Evolutionary conservation across 164 flowering plant genomes (phyloP).

Genomic region (Tetracentron sinense): DNA sequence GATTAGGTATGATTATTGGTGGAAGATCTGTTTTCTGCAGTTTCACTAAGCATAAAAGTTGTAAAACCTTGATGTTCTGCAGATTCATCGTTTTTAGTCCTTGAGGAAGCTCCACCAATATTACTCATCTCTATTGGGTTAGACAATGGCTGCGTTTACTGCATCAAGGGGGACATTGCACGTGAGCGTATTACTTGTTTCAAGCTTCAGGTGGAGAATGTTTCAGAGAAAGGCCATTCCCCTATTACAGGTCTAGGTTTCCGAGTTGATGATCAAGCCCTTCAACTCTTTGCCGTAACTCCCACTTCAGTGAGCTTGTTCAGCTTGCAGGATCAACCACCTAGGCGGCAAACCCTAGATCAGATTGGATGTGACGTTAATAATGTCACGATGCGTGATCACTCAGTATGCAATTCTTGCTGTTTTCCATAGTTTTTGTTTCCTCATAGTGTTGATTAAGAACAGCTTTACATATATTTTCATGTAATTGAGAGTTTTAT

Average conservation of each 20-base stretch:
- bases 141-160: conserved; percentile 81
- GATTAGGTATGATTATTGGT: background rate
- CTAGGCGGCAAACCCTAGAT: conserved; percentile 71
- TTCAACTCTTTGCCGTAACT: conserved; percentile 83
- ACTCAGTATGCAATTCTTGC: conserved; percentile 46
- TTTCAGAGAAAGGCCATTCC: conserved; percentile 38
- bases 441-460: background rate
- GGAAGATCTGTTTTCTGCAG: background rate
- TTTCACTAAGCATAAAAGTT: background rate
- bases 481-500: conserved; percentile 13
- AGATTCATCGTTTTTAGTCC: conserved; percentile 84
- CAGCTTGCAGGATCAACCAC: conserved; percentile 71
- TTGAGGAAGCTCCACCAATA: conserved; percentile 94
- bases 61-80: conserved; percentile 26
- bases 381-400: conserved; percentile 88
- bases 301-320: conserved; percentile 80
- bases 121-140: conserved; percentile 81
- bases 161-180: conserved; percentile 97
- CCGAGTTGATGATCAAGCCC: conserved; percentile 76
- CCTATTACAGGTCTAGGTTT: conserved; percentile 84
- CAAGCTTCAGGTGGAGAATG: conserved; percentile 69
- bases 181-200: conserved; percentile 90
- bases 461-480: background rate
- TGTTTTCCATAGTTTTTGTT: conserved; percentile 1
- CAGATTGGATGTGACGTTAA: conserved; percentile 66